A percentile compares a stretch with the other conserved stretches of the same genome.
Conservation (phyloP, 805 yeast genomes). For the Lachancea fermentati region DNA sequence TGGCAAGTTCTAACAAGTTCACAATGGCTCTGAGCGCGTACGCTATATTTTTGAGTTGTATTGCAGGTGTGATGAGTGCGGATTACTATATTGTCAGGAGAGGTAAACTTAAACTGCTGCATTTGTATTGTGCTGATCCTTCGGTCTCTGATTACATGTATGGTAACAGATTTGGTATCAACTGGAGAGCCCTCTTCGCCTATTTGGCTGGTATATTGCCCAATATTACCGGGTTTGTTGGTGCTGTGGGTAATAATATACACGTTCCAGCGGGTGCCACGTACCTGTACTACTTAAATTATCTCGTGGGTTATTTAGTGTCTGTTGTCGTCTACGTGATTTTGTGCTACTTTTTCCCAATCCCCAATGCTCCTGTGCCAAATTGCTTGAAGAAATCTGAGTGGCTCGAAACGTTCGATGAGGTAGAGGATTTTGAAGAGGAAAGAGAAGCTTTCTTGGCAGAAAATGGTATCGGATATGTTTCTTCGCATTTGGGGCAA, state of each 20-base stretch:
- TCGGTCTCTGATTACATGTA: constrained; percentile 49
- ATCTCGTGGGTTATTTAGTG: constrained; percentile 66
- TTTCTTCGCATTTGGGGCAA: constrained; percentile 4
- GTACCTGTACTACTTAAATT: constrained; percentile 61
- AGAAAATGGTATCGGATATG: constrained; percentile 1
- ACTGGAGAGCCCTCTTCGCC: constrained; percentile 82
- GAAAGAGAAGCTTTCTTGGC: constrained; percentile 8
- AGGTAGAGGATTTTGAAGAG: constrained; percentile 58
- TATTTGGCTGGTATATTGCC: constrained; percentile 77
- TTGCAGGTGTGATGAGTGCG: constrained; percentile 68
- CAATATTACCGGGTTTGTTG: constrained; percentile 82
- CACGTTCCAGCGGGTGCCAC: constrained; percentile 71
- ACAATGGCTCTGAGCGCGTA: constrained; percentile 78
- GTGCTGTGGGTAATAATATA: constrained; percentile 47
- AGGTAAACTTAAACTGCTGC: constrained; percentile 59
- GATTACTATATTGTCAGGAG: constrained; percentile 71
- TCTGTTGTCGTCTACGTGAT: constrained; percentile 51
- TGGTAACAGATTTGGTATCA: constrained; percentile 51
- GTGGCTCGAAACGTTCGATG: constrained; percentile 57
- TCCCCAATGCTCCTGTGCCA: constrained; percentile 37
- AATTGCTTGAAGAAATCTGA: constrained; percentile 43
- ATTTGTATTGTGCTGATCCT: constrained; percentile 50
- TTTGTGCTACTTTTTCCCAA: constrained; percentile 50
- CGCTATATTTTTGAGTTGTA: constrained; percentile 74
- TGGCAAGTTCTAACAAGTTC: constrained; percentile 63